These are phyloP conservation scores for Sporothrix variecibatus DNA, from an alignment of 2,329 filamentous ascomycete genomes.

Conservation along the genomic window DNA sequence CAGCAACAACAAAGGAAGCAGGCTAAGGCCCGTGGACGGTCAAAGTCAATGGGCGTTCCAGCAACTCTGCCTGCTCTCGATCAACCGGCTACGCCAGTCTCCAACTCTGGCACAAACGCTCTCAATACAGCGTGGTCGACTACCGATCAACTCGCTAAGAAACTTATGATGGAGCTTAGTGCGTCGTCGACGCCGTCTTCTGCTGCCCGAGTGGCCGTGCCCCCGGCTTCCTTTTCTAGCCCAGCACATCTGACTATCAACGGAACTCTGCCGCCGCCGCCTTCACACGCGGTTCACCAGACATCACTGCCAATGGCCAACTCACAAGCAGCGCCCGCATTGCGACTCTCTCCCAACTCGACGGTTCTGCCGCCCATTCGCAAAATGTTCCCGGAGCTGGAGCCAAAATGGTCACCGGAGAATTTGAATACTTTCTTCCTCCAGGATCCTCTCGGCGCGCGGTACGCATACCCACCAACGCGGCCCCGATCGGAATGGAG, in stretches of 20 bases:
- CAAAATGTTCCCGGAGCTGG: constrained; percentile 19
- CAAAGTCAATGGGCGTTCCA: constrained; percentile 21
- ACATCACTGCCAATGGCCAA: too few species aligned
- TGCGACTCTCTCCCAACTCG: background rate
- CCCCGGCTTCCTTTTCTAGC: background rate
- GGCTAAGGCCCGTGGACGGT: background rate
- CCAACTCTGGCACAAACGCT: background rate
- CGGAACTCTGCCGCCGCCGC: background rate
- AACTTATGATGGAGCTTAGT: constrained; percentile 14
- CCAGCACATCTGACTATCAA: background rate
- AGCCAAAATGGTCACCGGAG: background rate
- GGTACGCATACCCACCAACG: constrained; percentile 23
- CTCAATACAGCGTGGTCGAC: constrained; percentile 2
- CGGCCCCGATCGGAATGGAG: constrained; percentile 26
- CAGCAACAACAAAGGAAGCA: background rate
- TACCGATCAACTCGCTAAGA: constrained; percentile 19
- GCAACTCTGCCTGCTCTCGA: background rate
- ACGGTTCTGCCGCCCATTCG: constrained; percentile 19
- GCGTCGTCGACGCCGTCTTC: background rate
- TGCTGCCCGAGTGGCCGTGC: background rate
- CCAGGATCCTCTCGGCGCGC: constrained; percentile 19
- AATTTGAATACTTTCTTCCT: constrained; percentile 24
- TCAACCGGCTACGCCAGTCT: background rate
- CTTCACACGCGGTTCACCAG: background rate
- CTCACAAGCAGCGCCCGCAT: background rate